Conservation (phyloP, 306 rosid species). For the Boehmeria nivea region DNA sequence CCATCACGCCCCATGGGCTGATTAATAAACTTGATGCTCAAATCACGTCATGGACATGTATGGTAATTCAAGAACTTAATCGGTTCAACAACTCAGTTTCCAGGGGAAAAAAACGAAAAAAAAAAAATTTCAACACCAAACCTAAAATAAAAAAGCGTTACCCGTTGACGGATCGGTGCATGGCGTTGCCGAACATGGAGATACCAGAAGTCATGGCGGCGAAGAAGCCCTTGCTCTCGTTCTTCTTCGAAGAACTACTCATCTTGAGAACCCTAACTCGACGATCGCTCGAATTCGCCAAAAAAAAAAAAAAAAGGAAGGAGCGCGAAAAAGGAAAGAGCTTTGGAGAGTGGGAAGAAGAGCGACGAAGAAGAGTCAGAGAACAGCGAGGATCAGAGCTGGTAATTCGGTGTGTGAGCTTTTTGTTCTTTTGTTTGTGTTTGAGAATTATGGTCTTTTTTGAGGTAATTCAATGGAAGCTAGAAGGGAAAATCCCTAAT, state of each 20-base stretch:
- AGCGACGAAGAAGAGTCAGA: background rate
- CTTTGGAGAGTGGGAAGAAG: slow-evolving; percentile 1
- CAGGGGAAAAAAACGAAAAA: no score
- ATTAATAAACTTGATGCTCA: no score
- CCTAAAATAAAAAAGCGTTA: slow-evolving; percentile 19
- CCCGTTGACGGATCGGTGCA: slow-evolving; percentile 96
- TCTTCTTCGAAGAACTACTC: slow-evolving; percentile 52
- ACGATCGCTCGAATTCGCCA: slow-evolving; percentile 10
- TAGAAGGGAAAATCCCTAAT: no score
- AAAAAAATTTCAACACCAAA: background rate
- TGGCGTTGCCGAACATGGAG: slow-evolving; percentile 63
- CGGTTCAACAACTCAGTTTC: no score
- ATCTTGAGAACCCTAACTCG: slow-evolving; percentile 37
- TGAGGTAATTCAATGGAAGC: no score
- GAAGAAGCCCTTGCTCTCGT: slow-evolving; percentile 57
- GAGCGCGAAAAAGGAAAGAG: background rate
- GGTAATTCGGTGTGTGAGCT: background rate
- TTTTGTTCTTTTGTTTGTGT: no score
- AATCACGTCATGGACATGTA: no score
- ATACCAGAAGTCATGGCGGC: slow-evolving; percentile 68
- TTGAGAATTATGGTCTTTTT: no score
- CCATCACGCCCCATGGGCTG: no score
- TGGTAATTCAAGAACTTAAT: background rate
- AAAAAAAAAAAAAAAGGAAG: background rate
- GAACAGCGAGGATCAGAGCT: background rate